phyloP scores from a whole-genome alignment of 176 grass and related monocot species.

The Aegilops bicornis region DNA sequence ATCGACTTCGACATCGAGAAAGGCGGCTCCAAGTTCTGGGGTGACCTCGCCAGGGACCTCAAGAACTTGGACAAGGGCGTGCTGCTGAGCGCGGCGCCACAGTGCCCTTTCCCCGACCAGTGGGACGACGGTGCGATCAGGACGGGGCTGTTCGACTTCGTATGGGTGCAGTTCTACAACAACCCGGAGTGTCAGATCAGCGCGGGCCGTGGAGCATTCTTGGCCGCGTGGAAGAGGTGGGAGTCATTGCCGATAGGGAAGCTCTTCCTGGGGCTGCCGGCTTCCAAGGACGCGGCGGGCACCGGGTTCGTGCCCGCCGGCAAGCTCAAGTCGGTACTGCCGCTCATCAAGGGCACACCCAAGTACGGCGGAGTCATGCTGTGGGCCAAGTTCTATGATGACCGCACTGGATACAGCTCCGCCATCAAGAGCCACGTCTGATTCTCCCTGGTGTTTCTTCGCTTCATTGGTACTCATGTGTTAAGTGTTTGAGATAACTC shows the following conservation, averaged over 20 bases:
- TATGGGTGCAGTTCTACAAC: constrained; percentile 97
- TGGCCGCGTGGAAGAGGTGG: constrained; percentile 62
- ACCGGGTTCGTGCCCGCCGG: constrained; percentile 55
- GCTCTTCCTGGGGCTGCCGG: constrained; percentile 63
- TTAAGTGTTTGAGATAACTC: neutral
- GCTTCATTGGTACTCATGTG: neutral
- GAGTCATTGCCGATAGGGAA: constrained; percentile 45
- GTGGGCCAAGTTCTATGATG: constrained; percentile 71
- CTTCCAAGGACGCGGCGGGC: constrained; percentile 28
- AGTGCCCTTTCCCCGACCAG: constrained; percentile 73
- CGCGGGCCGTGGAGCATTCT: constrained; percentile 9
- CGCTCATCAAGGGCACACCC: constrained; percentile 43
- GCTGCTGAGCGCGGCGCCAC: constrained; percentile 68
- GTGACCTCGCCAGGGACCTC: constrained; percentile 43
- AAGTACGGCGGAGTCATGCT: constrained; percentile 82
- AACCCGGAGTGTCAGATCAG: constrained; percentile 51
- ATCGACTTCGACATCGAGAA: constrained; percentile 80
- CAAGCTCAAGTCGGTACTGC: constrained; percentile 56
- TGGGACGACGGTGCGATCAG: constrained; percentile 38
- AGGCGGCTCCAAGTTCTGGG: constrained; percentile 46
- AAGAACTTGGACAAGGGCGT: constrained; percentile 41
- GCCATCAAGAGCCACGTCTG: constrained; percentile 23
- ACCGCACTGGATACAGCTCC: constrained; percentile 41
- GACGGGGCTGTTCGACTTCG: constrained; percentile 73
- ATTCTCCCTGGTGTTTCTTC: neutral